Base-by-base conservation (phyloP, 192 early-diverging fungal species). In the Glomus cerebriforme region DNA sequence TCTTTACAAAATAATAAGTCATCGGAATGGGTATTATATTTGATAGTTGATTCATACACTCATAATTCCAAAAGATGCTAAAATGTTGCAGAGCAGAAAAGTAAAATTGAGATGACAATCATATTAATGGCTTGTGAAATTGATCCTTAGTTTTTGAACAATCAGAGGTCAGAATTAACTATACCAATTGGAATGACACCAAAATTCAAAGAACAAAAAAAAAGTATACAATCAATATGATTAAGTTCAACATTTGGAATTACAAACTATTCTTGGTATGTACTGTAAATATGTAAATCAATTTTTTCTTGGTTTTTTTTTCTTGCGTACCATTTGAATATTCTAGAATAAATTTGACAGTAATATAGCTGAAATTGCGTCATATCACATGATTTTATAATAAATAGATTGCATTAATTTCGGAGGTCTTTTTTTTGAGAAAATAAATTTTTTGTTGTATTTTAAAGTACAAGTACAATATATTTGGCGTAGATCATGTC, bases 161-260 rank as follows among this genome's bases (percentile, higher is more conserved):
- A 86, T 94, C 93, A 24, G 83, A 88, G 54, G 92, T 66, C 95
- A 7, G 93, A 96, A 83, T 86, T 97, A 35, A 87, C 93, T 58
- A 96, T 95, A 17, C 94, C 95, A 15, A 88, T 97, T 2, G 91
- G 96, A 7, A 98, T 98, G 97, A 97, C 96, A 74, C 86, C 31
- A 88, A 91, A 66, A 78, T 88, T 54, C 82, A n/a, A 82, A 22
- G 58, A 76, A 7, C 81, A 81, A 4, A 81, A 74, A 59, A 86
- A 87, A n/a, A n/a, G n/a, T 76, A 64, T 82, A 0, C 79, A 87
- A 32, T 80, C 79, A 34, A 73, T 87, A 9, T 64, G 97, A 98
- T 84, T 95, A 98, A 76, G 78, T 92, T 12, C 97, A 97, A 81
- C 97, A 98, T 79, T 76, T 98, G 54, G 94, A 98, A 79, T 83